Evolutionary conservation across 371 early-diverging fungal species (phyloP), one percentile per base, ranked within the genome.

Genomic region (Syncephalastrum sp.): DNA sequence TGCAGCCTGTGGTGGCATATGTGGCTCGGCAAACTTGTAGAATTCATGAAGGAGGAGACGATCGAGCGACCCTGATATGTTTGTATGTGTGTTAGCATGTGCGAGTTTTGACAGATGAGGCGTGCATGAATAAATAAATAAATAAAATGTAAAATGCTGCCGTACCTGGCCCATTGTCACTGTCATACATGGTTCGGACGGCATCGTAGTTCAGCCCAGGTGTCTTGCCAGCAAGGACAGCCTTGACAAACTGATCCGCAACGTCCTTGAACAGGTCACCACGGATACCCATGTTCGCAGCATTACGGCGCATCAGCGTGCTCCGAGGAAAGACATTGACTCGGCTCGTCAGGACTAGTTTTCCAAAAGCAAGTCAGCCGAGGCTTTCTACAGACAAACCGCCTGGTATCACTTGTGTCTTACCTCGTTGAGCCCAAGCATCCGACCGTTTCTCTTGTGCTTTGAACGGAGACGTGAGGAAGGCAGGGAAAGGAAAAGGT

Each of bases 31-130:
- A 65, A 57, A 80, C 3, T 57, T 50, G 21, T 66, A 61, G 50
- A 78, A 83, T 13, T 63, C 50, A 13, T 56, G 46, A n/a, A 71
- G 50, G 6, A 82, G 47, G n/a, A 54, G 59, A 14, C 59, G 64
- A 51, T 75, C 73, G 16, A 53, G 42, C 3, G 29, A 47, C 47
- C 38, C 38, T 33, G 12, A 12, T 33, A 10, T 29, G 29, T 29
- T 29, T 29, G 29, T 29, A 29, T 29, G 29, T 7, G 29, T 2
- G 21, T 21, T 21, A 21, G 21, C 2, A 3, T 27, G 4, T 33
- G 38, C 8, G 38, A 10, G 38, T 33, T 33, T 33, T 33, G 38
- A 33, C 38, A 33, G 38, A 10, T 33, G 38, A 12, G 1, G 29
- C 29, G 4, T 29, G 29, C 38, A 33, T 33, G 38, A 5, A 33